Evolutionary conservation across 306 rosid genomes (phyloP), one percentile per base, ranked within the genome.

Genomic region (Calophaca sinica): DNA sequence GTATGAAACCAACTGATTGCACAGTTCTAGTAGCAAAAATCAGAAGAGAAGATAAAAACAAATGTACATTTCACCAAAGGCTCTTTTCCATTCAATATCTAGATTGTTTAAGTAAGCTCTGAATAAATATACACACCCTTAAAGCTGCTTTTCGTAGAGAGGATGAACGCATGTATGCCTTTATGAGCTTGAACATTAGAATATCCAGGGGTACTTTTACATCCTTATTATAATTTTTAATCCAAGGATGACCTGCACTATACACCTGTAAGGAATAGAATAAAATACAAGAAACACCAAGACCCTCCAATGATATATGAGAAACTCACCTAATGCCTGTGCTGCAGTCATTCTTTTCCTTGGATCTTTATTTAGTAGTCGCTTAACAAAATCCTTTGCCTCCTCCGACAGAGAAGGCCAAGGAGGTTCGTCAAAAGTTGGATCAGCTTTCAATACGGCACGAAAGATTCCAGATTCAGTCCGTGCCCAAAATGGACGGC

Each of bases 401-500:
- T 94, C 94, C 9, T 79, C 35, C 33, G 98, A 88, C 66, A 91
- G 76, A 60, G 96, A 84, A n/a, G 98, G 96, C 98, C 98, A 94
- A 44, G 98, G 98, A 57, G 83, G 85, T 83, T 94, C 98, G 20
- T 91, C 96, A 79, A 94, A 91, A 83, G 62, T 84, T 49, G 96
- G 98, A 77, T 87, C 97, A 46, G 96, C 90, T 87, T 90, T 94
- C 84, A 94, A 73, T 52, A 94, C 98, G 14, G 96, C 81, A 42
- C 91, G 93, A 76, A 94, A 94, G 44, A 94, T 91, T 69, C 98
- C 98, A 31, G 98, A 94, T 69, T 94, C 98, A 33, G 94, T 91
- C 62, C 97, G 87, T 13, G 98, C 94, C 98, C 98, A 94, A 85
- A 94, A 94, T 70, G 98, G 98, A 62, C 98, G 97, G 78, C 98